phyloP scores from a whole-genome alignment of 2,329 filamentous ascomycete genomes.

The Raffaelea albimanens region DNA sequence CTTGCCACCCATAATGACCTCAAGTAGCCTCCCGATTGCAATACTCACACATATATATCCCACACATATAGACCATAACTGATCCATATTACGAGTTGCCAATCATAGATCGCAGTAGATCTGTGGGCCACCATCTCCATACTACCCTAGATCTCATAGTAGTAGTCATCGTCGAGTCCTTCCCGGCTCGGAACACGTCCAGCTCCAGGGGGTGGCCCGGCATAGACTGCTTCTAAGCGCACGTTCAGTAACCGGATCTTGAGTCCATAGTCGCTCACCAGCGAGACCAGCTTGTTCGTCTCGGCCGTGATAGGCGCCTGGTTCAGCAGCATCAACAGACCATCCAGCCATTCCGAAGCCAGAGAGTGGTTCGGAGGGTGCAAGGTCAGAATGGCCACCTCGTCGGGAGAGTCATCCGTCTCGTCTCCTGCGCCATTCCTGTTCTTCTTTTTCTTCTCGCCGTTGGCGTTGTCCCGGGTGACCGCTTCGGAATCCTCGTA shows the following conservation, averaged over 20 bases:
- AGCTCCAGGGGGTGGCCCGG: constrained; percentile 56
- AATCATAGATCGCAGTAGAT: too few relatives aligned
- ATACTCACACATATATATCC: too few relatives aligned
- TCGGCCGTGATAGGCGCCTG: constrained; percentile 96
- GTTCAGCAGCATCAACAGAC: constrained; percentile 85
- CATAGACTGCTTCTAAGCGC: constrained; percentile 67
- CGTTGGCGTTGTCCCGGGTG: constrained; percentile 18
- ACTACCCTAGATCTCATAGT: constrained; percentile 59
- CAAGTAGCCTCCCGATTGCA: background rate
- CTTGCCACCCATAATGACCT: too few relatives aligned
- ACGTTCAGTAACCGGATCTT: constrained; percentile 92
- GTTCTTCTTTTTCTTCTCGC: background rate
- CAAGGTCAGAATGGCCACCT: constrained; percentile 71
- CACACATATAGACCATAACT: too few relatives aligned
- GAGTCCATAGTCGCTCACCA: constrained; percentile 83
- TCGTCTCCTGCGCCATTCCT: background rate
- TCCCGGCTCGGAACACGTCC: constrained; percentile 73
- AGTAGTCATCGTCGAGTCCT: constrained; percentile 86
- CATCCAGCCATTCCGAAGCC: constrained; percentile 95
- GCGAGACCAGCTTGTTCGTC: constrained; percentile 77
- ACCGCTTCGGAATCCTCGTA: constrained; percentile 35
- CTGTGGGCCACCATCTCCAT: background rate
- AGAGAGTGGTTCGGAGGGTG: constrained; percentile 71
- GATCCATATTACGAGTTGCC: too few relatives aligned
- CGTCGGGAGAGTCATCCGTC: constrained; percentile 24